phyloP scores from a whole-genome alignment of 2,329 filamentous ascomycete genomes.

The Plenodomus biglobosus region DNA sequence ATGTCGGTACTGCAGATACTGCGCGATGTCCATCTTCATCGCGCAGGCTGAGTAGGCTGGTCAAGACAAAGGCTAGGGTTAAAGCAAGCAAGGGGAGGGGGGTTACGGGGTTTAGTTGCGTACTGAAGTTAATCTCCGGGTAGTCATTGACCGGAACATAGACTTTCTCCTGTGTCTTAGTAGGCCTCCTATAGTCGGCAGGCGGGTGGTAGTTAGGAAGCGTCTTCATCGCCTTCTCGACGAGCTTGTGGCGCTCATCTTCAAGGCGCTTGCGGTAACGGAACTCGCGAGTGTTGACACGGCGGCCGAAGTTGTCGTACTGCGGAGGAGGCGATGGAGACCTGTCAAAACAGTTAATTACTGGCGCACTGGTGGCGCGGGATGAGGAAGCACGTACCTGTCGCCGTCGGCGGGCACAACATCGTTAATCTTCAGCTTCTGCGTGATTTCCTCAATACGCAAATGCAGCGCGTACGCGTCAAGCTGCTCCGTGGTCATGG shows the following conservation, averaged over 20 bases:
- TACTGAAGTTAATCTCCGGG: slow-evolving; percentile 99
- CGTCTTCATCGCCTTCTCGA: slow-evolving; percentile 99
- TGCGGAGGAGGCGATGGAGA: slow-evolving; percentile 94
- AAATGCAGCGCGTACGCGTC: slow-evolving; percentile 96
- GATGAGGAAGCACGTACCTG: slow-evolving; percentile 63
- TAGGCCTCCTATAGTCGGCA: slow-evolving; percentile 96
- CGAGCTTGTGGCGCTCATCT: slow-evolving; percentile 97
- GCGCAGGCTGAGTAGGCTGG: slow-evolving; percentile 45
- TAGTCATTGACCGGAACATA: slow-evolving; percentile 99
- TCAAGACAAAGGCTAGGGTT: slow-evolving; percentile 48
- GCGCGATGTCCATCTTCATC: slow-evolving; percentile 32
- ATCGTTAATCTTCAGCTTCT: slow-evolving; percentile 98
- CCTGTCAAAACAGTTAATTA: slow-evolving; percentile 52
- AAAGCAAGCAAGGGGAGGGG: slow-evolving; percentile 49
- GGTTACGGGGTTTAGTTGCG: slow-evolving; percentile 94
- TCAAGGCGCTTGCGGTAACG: slow-evolving; percentile 97
- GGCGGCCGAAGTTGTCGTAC: slow-evolving; percentile 98
- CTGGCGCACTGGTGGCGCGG: background rate
- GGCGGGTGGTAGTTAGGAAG: slow-evolving; percentile 99
- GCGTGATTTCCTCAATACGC: slow-evolving; percentile 97
- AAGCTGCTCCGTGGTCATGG: slow-evolving; percentile 98
- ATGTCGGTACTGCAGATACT: slow-evolving; percentile 42
- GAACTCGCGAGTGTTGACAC: slow-evolving; percentile 98
- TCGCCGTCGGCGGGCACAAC: slow-evolving; percentile 96
- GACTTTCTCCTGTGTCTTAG: slow-evolving; percentile 99